phyloP scores from a whole-genome alignment of 2,329 filamentous ascomycete genomes.

The Rutstroemia sp. region DNA sequence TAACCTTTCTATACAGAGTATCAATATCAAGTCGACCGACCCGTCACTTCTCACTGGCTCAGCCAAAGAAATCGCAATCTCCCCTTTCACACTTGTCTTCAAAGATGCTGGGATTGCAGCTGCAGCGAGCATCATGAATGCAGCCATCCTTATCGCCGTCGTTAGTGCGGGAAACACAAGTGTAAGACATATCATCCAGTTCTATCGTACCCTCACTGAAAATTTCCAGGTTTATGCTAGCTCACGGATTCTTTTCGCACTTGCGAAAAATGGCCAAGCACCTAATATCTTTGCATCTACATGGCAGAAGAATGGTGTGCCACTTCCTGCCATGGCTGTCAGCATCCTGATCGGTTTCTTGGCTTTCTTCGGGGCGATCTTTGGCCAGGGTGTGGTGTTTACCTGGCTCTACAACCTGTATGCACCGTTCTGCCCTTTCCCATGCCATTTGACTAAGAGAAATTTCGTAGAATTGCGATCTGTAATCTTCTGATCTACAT shows the following conservation, averaged over 20 bases:
- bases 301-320: constrained; percentile 49
- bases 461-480: not conserved
- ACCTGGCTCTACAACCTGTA: constrained; percentile 57
- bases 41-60: constrained; percentile 56
- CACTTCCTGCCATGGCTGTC: constrained; percentile 53
- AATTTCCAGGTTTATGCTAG: constrained; percentile 49
- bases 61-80: constrained; percentile 64
- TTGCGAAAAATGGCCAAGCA: constrained; percentile 67
- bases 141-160: constrained; percentile 67
- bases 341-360: constrained; percentile 64
- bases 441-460: not conserved
- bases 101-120: constrained; percentile 50
- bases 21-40: constrained; percentile 65
- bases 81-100: constrained; percentile 60
- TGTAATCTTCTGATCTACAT: constrained; percentile 24
- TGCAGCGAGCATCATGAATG: constrained; percentile 71
- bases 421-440: not conserved
- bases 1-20: constrained; percentile 33
- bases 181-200: constrained; percentile 33
- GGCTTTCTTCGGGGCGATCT: constrained; percentile 65
- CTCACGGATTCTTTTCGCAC: constrained; percentile 66
- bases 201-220: not conserved
- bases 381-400: constrained; percentile 58
- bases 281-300: constrained; percentile 63
- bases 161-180: constrained; percentile 68